Evolutionary conservation across 106 monocot species (phyloP).

Genomic region (Acorus calamus): DNA sequence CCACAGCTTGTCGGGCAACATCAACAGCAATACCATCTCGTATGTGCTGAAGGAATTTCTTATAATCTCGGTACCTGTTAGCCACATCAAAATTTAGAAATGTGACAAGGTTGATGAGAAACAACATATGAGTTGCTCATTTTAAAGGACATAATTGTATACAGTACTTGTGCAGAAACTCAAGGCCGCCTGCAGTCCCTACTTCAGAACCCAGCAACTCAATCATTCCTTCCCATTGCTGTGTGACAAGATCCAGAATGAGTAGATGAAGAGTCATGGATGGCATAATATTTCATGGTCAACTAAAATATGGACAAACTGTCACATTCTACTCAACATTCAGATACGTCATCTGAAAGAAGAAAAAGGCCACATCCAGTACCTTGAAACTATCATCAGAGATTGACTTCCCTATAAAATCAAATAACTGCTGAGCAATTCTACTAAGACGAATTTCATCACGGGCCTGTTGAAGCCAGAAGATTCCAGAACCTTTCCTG

Average conservation of each 20-base stretch:
- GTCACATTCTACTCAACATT: too few species aligned
- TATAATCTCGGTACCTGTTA: slow-evolving; percentile 91
- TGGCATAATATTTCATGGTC: background rate
- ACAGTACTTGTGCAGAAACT: slow-evolving; percentile 94
- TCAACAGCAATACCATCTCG: slow-evolving; percentile 28
- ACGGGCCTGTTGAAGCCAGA: slow-evolving; percentile 88
- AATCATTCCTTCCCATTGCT: slow-evolving; percentile 99
- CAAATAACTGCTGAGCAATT: slow-evolving; percentile 83
- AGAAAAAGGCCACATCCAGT: background rate
- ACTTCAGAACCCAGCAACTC: slow-evolving; percentile 81
- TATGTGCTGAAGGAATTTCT: slow-evolving; percentile 53
- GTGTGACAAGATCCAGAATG: slow-evolving; percentile 5
- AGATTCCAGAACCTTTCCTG: slow-evolving; percentile 76
- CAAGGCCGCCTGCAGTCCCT: slow-evolving; percentile 76
- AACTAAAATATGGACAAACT: too few species aligned
- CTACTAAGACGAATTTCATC: slow-evolving; percentile 71
- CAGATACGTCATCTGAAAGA: background rate
- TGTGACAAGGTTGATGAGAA: too few species aligned
- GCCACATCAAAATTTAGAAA: background rate
- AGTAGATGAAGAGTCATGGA: background rate
- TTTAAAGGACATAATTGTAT: slow-evolving; percentile 3
- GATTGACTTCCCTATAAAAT: slow-evolving; percentile 75
- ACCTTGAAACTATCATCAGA: slow-evolving; percentile 91
- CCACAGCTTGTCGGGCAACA: slow-evolving; percentile 41
- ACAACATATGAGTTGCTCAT: too few species aligned